Evolutionary conservation across 2,329 filamentous ascomycete species (phyloP).

Genomic region (Alternaria burnsii): DNA sequence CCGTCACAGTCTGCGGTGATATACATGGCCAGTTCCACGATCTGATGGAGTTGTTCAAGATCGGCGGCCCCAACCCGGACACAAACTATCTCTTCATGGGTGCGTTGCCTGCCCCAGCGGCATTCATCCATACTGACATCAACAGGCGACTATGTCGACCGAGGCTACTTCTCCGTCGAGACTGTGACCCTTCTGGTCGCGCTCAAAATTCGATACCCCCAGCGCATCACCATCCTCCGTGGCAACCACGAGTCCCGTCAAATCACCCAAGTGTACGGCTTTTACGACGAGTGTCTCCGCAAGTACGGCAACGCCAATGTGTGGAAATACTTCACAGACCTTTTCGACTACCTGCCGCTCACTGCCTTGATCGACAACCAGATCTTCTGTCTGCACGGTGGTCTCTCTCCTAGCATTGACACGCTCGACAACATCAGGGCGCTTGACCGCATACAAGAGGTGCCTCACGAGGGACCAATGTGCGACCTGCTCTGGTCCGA

Average conservation of each 20-base stretch:
- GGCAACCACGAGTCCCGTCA: constrained; percentile 85
- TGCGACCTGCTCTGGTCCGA: constrained; percentile 84
- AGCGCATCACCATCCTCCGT: constrained; percentile 97
- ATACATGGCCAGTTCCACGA: constrained; percentile 99
- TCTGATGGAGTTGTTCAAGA: constrained; percentile 99
- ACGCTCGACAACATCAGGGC: constrained; percentile 74
- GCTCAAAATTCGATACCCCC: constrained; percentile 96
- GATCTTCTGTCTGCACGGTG: constrained; percentile 77
- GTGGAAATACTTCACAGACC: constrained; percentile 81
- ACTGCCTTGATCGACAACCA: constrained; percentile 78
- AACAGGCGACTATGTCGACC: constrained; percentile 94
- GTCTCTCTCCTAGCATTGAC: constrained; percentile 75
- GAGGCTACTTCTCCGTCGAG: constrained; percentile 98
- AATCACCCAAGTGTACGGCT: constrained; percentile 80
- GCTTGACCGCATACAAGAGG: constrained; percentile 67
- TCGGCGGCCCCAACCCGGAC: constrained; percentile 96
- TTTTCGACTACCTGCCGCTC: constrained; percentile 79
- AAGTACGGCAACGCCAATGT: constrained; percentile 82
- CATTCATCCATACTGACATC: constrained; percentile 24
- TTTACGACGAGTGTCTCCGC: constrained; percentile 79
- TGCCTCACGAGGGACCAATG: constrained; percentile 79
- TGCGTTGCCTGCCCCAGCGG: constrained; percentile 46
- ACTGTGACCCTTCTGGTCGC: constrained; percentile 95
- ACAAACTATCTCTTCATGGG: constrained; percentile 99
- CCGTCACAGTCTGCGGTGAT: constrained; percentile 97